These are phyloP conservation scores for Arabidopsis suecica DNA, from an alignment of 345 rosid genomes.

Conservation along the genomic window DNA sequence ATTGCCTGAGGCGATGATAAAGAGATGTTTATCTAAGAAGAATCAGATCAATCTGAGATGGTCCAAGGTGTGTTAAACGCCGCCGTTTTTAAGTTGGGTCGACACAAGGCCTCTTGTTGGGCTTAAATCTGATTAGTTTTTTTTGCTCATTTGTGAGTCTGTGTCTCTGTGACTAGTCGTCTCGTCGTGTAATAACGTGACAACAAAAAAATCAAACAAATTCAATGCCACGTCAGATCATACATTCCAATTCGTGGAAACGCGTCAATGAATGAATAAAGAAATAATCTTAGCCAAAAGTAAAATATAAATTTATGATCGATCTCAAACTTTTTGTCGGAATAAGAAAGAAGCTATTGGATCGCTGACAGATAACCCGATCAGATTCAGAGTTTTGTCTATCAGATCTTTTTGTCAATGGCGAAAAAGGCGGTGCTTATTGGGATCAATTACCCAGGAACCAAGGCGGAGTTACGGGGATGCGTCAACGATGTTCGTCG, in stretches of 20 bases:
- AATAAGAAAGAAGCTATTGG: constrained; percentile 8
- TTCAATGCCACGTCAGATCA: constrained; percentile 24
- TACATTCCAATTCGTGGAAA: constrained; percentile 27
- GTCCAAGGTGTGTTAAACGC: too few species aligned
- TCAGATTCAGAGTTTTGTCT: constrained; percentile 29
- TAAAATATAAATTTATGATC: background rate
- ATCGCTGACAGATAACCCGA: constrained; percentile 16
- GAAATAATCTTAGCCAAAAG: background rate
- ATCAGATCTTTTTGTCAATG: constrained; percentile 47
- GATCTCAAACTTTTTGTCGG: constrained; percentile 20
- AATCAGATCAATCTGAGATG: too few species aligned
- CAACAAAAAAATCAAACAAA: background rate
- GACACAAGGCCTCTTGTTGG: too few species aligned
- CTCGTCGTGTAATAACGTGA: constrained; percentile 34
- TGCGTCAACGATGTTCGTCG: constrained; percentile 90
- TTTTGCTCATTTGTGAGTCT: too few species aligned
- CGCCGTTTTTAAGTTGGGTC: too few species aligned
- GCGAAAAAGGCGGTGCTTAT: constrained; percentile 80
- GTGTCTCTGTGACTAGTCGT: background rate
- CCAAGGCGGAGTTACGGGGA: constrained; percentile 85
- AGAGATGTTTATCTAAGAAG: too few species aligned
- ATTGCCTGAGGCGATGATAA: too few species aligned
- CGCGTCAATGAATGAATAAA: constrained; percentile 26
- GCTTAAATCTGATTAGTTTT: too few species aligned
- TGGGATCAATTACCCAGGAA: constrained; percentile 86